Conservation (phyloP, 2,329 filamentous ascomycete genomes). For the Rutstroemia sydowiana region DNA sequence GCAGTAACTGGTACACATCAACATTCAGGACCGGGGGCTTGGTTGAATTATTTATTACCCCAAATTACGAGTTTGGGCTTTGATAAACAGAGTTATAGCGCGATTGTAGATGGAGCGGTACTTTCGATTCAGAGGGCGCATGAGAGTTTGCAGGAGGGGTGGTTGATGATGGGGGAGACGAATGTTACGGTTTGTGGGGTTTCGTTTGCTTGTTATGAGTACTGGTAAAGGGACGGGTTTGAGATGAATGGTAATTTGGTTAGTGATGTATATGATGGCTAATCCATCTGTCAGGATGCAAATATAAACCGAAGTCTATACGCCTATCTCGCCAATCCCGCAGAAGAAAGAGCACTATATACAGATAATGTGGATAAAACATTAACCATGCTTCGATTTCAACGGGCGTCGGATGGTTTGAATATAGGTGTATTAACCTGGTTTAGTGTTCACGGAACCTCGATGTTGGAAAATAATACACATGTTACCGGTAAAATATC, state of each 20-base stretch:
- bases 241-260: too few relatives aligned
- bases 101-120: constrained; percentile 81
- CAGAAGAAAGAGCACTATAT: constrained; percentile 65
- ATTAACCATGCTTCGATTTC: constrained; percentile 73
- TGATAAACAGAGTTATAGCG: constrained; percentile 74
- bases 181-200: too few relatives aligned
- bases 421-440: constrained; percentile 80
- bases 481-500: constrained; percentile 65
- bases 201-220: too few relatives aligned
- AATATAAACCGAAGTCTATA: constrained; percentile 86
- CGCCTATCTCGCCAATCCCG: constrained; percentile 80
- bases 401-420: constrained; percentile 63
- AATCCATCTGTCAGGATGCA: too few relatives aligned
- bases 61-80: constrained; percentile 86
- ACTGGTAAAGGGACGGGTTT: too few relatives aligned
- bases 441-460: constrained; percentile 75
- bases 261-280: too few relatives aligned
- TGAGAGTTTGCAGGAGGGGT: constrained; percentile 55
- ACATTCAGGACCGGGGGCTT: constrained; percentile 83
- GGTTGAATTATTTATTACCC: constrained; percentile 87
- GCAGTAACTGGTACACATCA: constrained; percentile 89
- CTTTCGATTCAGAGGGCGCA: constrained; percentile 78
- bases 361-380: constrained; percentile 57
- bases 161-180: constrained; percentile 61
- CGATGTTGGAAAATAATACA: constrained; percentile 84